Evolutionary conservation across 2,329 filamentous ascomycete genomes (phyloP), one percentile per base, ranked within the genome.

Genomic region (Aureobasidium sp.): DNA sequence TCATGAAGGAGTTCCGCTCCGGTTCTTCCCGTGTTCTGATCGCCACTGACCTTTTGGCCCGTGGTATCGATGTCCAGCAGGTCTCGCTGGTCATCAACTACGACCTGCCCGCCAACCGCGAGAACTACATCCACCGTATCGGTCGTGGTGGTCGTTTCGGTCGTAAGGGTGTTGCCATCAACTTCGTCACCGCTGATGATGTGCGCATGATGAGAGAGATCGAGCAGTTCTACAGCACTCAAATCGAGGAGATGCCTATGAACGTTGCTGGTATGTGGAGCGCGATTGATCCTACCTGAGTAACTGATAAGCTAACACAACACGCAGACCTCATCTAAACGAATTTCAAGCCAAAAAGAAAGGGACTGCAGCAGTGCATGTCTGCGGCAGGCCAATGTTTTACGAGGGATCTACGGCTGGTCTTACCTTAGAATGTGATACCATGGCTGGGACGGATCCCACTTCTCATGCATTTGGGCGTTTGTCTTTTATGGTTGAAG

Each of bases 201-300:
- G 94, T 99, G 74, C 91, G 93, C 79, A 97, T 99, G 90, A 95
- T 99, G 90, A 87, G 94, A 78, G 94, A 99, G 81, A 99, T 99
- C 72, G 94, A 99, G 80, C 91, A 97, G 82, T 99, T 97, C 86
- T 99, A 99, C 88, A 96, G 91, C 86, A 99, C 94, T 78, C 94
- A 99, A 83, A 97, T 99, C 70, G 94, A 99, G 82, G 94, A 99
- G 86, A 99, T 99, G 94, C 94, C 94, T 75, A 97, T 99, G 94
- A 88, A 87, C 79, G 85, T 87, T 77, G 83, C 84, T 74, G 82
- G 81, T 82, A 79, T 73, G 82, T 77, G 51, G 48, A 49, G 21
- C 37, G 11, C 11, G 29, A 42, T 32, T 32, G 25, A n/a, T 60
- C n/a, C 21, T 48, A 30, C 29, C 86, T 87, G 13, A 73, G 88